Evolutionary conservation across 2,329 filamentous ascomycete genomes (phyloP), one percentile per base, ranked within the genome.

Genomic region (Apiospora marii): DNA sequence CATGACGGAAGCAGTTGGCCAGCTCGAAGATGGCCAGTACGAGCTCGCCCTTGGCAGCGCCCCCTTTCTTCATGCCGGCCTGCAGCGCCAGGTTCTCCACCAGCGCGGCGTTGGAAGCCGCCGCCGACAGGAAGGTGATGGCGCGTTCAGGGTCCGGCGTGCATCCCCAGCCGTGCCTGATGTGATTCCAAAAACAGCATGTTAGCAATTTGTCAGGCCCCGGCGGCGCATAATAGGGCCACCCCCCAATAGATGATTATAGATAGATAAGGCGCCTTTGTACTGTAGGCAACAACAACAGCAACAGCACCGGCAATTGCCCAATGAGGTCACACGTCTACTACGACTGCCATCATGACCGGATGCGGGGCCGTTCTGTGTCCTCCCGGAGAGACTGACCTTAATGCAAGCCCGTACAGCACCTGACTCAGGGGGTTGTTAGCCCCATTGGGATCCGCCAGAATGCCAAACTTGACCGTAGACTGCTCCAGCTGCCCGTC

Each of bases 391-490:
- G n/a, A 70, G 34, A 68, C 58, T 84, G 83, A 95, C 92, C 94
- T 90, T 76, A 98, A 84, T 70, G 96, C 95, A 72, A 99, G 92
- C 4, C 96, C 96, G 81, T 98, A 99, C 70, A 99, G 88, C 48
- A 99, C 96, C 84, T 99, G 96, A 79, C 94, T 96, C 75, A 99
- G 87, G 53, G 96, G 94, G 83, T 98, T 98, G 81, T 98, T 98
- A 69, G 92, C 90, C 34, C 94, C 95, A 71, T 91, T 87, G 0
- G 94, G 94, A 81, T 98, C 92, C 70, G 96, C 96, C 76, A 99
- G 86, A 73, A 88, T 87, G 41, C 91, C 93, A 84, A 99, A 99
- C 83, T 98, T 90, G 70, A 86, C 85, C n/a, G 96, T 98, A 70
- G 95, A 96, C 78, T 87, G 84, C 78, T 91, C 90, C 72, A 98